phyloP scores from a whole-genome alignment of 805 yeast genomes.

The Pichia pseudocactophila region DNA sequence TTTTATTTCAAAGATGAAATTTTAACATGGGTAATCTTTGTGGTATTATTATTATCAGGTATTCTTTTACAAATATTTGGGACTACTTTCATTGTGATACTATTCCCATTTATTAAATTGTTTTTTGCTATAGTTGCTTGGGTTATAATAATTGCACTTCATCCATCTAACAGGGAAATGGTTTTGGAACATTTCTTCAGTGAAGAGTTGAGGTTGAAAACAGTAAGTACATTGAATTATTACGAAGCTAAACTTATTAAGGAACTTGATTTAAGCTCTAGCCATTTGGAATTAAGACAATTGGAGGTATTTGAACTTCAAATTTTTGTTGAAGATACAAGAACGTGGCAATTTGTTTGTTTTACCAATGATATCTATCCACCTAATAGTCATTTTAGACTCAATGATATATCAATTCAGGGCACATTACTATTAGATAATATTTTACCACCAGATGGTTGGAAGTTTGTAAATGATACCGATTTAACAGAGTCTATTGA shows the following conservation, averaged over 20 bases:
- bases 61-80: conserved; percentile 24
- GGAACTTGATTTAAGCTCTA: conserved; percentile 28
- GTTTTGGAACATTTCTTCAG: conserved; percentile 42
- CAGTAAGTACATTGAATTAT: conserved; percentile 39
- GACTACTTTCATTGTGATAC: conserved; percentile 9
- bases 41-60: conserved; percentile 21
- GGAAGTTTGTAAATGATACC: conserved; percentile 35
- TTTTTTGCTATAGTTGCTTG: conserved; percentile 38
- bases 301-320: conserved; percentile 68
- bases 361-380: conserved; percentile 48
- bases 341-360: conserved; percentile 58
- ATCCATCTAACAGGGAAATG: conserved; percentile 44
- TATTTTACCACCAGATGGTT: conserved; percentile 49
- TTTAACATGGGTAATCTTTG: conserved; percentile 43
- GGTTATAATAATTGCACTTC: conserved; percentile 35
- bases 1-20: conserved; percentile 58
- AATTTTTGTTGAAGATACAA: conserved; percentile 35
- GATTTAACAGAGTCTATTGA: background rate
- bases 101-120: conserved; percentile 25
- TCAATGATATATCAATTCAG: conserved; percentile 21
- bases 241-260: conserved; percentile 36
- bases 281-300: conserved; percentile 33
- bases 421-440: conserved; percentile 27
- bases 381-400: conserved; percentile 35
- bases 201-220: conserved; percentile 53